Base-by-base conservation (phyloP, 257 asterid species). In the Solanum tarapatanum region DNA sequence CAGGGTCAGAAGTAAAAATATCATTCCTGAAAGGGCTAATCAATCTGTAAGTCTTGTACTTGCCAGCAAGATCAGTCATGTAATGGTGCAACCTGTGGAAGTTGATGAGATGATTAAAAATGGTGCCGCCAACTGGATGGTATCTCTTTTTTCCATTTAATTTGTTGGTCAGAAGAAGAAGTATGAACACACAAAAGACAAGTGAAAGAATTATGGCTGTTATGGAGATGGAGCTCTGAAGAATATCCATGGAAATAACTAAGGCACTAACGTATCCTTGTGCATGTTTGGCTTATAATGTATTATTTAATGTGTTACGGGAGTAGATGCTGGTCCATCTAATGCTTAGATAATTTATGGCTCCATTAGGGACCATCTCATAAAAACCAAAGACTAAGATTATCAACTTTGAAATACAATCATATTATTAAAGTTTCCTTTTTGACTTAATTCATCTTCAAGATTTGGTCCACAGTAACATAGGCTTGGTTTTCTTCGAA, bases 71-170 rank as follows among this genome's bases (percentile, higher is more conserved):
- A 79, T 93, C 94, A 58, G 95, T 93, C 96, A 94, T 93, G 90
- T 91, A 94, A 80, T 94, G 90, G 87, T 94, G 95, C 89, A 94
- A 86, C 80, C 95, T 90, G 37, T 87, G 84, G 91, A 93, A 94
- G 82, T 94, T 93, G 23, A 89, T 7, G 51, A 94, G 92, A 89
- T 93, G 95, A 85, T 94, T 87, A 17, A 93, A 51, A 2, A 88
- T 68, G 11, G 97, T 94, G 60, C 97, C 96, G 10, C 89, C 95
- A n/a, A 94, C 84, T 26, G 98, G 98, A 90, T 91, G 98, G 87
- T 91, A 92, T 41, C 83, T 91, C 89, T 87, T 91, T 66, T 82
- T 88, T 14, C 89, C 89, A 43, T 86, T 62, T 60, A 91, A 32
- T 83, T 89, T 90, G 4, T 28, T 82, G 72, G 51, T 86, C 62